These are phyloP conservation scores for Metarhizium anisopliae DNA, from an alignment of 2,329 filamentous ascomycete genomes.

Conservation along the genomic window DNA sequence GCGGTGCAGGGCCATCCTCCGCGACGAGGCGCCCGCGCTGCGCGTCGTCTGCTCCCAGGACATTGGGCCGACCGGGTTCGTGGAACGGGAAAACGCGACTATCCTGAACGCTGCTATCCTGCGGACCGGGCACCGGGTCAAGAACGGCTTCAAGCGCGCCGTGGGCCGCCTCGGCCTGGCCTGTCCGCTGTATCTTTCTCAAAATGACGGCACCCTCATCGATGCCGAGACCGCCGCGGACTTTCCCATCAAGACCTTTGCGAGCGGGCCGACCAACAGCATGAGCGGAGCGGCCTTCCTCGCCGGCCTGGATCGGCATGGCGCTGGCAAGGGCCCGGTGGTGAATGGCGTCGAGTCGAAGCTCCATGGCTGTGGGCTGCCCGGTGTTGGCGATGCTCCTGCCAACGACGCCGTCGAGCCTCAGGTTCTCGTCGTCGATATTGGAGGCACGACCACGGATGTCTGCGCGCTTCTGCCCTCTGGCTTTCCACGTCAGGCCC, in stretches of 20 bases:
- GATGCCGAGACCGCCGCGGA: constrained; percentile 36
- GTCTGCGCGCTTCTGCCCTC: constrained; percentile 47
- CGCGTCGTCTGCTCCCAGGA: constrained; percentile 33
- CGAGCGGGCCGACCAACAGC: constrained; percentile 45
- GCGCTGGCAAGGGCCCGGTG: background rate
- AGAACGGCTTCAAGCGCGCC: constrained; percentile 36
- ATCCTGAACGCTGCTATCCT: constrained; percentile 46
- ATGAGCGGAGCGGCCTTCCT: constrained; percentile 45
- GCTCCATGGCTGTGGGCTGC: constrained; percentile 1
- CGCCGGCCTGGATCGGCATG: constrained; percentile 31
- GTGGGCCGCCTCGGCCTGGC: constrained; percentile 30
- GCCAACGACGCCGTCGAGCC: constrained; percentile 11
- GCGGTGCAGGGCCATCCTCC: constrained; percentile 26
- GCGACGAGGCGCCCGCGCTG: constrained; percentile 23
- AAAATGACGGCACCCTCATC: constrained; percentile 45
- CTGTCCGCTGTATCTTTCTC: constrained; percentile 39
- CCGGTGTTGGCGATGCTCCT: background rate
- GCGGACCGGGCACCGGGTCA: constrained; percentile 35
- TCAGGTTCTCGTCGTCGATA: constrained; percentile 42
- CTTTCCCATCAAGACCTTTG: constrained; percentile 43
- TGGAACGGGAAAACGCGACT: constrained; percentile 43
- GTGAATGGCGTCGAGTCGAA: background rate
- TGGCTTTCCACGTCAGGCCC: constrained; percentile 51
- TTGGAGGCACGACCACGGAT: constrained; percentile 54
- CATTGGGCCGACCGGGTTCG: constrained; percentile 33